Evolutionary conservation across 768 basidiomycete species (phyloP).

Genomic region (Suillus clintonianus): DNA sequence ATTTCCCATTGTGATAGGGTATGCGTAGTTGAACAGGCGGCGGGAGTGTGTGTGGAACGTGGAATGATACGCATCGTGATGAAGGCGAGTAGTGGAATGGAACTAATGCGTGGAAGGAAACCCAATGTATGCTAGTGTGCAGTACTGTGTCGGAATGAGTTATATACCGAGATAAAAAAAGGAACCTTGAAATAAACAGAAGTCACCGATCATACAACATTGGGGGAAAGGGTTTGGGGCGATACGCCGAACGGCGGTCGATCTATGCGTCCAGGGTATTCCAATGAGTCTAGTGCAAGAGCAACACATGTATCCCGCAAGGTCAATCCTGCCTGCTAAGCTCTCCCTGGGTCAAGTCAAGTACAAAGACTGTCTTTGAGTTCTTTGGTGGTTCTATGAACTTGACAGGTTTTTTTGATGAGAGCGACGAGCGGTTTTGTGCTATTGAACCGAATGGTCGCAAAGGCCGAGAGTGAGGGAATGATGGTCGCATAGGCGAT

Average conservation of each 20-base stretch:
- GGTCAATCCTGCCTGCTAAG: conserved; percentile 66
- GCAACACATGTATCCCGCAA: neutral
- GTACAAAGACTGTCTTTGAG: conserved; percentile 67
- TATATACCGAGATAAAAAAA: conserved; percentile 2
- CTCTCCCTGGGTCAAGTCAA: conserved; percentile 83
- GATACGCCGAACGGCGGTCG: neutral
- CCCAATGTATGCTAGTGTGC: neutral
- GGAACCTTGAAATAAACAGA: neutral
- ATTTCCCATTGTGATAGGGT: neutral
- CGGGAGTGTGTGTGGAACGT: neutral
- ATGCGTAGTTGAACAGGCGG: neutral
- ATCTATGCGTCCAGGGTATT: neutral
- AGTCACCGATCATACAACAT: neutral
- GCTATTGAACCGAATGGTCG: conserved; percentile 74
- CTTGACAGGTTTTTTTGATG: conserved; percentile 58
- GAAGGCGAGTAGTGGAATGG: neutral
- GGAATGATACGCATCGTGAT: neutral
- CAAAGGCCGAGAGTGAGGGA: conserved; percentile 73
- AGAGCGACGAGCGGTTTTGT: conserved; percentile 19
- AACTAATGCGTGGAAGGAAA: neutral
- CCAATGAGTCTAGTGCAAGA: neutral
- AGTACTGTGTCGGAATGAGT: conserved; percentile 1
- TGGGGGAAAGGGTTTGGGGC: neutral
- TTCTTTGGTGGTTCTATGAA: conserved; percentile 80
- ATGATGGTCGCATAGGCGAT: conserved; percentile 48